Evolutionary conservation across 2,329 filamentous ascomycete species (phyloP), one percentile per base, ranked within the genome.

Genomic region (Colletotrichum tanaceti): DNA sequence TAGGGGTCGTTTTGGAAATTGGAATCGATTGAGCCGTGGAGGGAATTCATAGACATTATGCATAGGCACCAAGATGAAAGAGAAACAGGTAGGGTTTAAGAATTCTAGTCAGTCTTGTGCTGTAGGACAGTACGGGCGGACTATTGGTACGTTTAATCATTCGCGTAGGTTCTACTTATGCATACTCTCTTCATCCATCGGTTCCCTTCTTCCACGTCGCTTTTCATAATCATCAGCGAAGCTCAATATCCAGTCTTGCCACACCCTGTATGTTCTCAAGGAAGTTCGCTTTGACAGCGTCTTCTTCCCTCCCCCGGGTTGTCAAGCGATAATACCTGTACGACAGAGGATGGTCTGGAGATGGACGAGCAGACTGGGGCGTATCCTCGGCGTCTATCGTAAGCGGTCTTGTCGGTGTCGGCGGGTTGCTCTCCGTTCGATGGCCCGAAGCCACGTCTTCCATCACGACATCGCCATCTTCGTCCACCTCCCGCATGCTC

Each of bases 231-330:
- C 28, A 61, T 55, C 70, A 75, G 46, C 71, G 61, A 59, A 82
- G 75, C 72, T 81, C 79, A 71, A 82, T 73, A 65, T 81, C 77
- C 55, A 83, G 74, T 70, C 78, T 76, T 38, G 77, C 74, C 63
- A 81, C 76, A 13, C 77, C 78, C n/a, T 73, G 75, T 24, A 78
- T 60, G 58, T 79, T 76, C 68, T 79, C 78, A 16, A 80, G 75
- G 47, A 80, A 64, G 67, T 78, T 77, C 59, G 75, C 68, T 44
- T 71, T 74, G 35, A 75, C 64, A 16, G 69, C 74, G 35, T 73
- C 72, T 44, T 71, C 58, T 24, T 71, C 67, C 58, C 18, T 60
- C 68, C 11, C 68, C 61, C 55, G 62, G 60, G n/a, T 65, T 54
- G 28, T 72, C 68, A 63, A 55, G 52, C 52, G 16, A 63, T 39